phyloP scores from a whole-genome alignment of 768 basidiomycete species.

The Coprinellus aureogranulatus region DNA sequence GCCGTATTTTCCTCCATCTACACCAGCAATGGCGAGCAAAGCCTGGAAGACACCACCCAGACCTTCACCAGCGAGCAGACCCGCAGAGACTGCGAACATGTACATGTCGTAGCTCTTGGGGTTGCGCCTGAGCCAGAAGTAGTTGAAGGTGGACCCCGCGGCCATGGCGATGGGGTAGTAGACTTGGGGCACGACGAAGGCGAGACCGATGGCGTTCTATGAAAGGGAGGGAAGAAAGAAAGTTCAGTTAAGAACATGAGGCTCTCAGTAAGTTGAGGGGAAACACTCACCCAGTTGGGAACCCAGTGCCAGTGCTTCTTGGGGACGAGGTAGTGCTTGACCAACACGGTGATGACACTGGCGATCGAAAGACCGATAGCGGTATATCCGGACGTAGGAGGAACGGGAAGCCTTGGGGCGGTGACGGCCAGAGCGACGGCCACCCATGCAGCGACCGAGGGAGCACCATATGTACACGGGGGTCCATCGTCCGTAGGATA shows the following conservation, averaged over 20 bases:
- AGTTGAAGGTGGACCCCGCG: slow-evolving; percentile 46
- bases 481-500: slow-evolving; percentile 23
- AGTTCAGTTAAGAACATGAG: background rate
- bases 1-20: slow-evolving; percentile 49
- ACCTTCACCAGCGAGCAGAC: slow-evolving; percentile 58
- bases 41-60: slow-evolving; percentile 61
- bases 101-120: slow-evolving; percentile 52
- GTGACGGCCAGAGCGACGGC: slow-evolving; percentile 55
- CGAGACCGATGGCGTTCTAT: slow-evolving; percentile 50
- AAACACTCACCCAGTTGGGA: slow-evolving; percentile 46
- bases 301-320: slow-evolving; percentile 48
- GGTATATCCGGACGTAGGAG: slow-evolving; percentile 20
- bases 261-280: background rate
- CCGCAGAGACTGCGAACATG: slow-evolving; percentile 55
- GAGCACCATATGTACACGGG: slow-evolving; percentile 53
- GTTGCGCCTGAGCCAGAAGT: slow-evolving; percentile 45
- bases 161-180: slow-evolving; percentile 54
- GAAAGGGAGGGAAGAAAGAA: background rate
- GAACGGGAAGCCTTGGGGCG: slow-evolving; percentile 41
- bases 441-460: slow-evolving; percentile 55
- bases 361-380: slow-evolving; percentile 52
- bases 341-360: slow-evolving; percentile 43
- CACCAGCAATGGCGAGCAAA: slow-evolving; percentile 49
- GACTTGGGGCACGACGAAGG: slow-evolving; percentile 52
- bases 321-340: slow-evolving; percentile 45